A percentile compares a stretch with the other conserved stretches of the same genome.
These are phyloP conservation scores for Tetrahymena malaccensis DNA, from an alignment of 73 alveolate species.

Conservation along the genomic window DNA sequence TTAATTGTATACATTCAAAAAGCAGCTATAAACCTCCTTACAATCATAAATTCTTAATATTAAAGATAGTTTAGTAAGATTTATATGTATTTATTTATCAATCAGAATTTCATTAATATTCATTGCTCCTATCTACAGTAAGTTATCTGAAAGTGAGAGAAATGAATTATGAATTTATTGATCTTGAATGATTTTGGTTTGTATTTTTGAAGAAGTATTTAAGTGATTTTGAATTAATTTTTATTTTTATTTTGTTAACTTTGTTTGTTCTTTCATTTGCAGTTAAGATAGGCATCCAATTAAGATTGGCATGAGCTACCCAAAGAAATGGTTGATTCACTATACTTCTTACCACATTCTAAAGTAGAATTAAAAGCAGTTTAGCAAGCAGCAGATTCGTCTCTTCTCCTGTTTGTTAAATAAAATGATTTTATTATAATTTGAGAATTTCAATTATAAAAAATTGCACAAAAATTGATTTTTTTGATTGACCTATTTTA, in stretches of 20 bases:
- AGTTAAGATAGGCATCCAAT: not conserved
- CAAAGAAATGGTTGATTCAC: not conserved
- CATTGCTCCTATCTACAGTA: not conserved
- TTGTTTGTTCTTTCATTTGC: not conserved
- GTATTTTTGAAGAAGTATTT: not conserved
- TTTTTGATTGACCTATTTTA: not conserved
- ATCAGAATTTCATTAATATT: not conserved
- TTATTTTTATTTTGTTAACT: not conserved
- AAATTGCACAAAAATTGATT: not conserved
- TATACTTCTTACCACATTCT: not conserved
- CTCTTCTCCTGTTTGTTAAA: not conserved
- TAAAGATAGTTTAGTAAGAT: not conserved
- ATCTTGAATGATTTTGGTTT: not conserved
- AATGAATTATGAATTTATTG: not conserved
- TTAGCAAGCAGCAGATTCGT: not conserved
- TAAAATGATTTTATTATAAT: not conserved
- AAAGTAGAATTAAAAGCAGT: not conserved
- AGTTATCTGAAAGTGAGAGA: not conserved
- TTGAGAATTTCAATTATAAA: too few relatives aligned
- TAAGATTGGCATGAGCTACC: not conserved
- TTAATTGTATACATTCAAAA: not conserved
- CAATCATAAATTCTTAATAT: not conserved
- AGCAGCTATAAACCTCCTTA: slow-evolving; percentile 1
- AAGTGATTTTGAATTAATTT: not conserved
- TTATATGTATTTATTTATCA: not conserved